Base-by-base conservation (phyloP, 768 basidiomycete species). In the Postia placenta region DNA sequence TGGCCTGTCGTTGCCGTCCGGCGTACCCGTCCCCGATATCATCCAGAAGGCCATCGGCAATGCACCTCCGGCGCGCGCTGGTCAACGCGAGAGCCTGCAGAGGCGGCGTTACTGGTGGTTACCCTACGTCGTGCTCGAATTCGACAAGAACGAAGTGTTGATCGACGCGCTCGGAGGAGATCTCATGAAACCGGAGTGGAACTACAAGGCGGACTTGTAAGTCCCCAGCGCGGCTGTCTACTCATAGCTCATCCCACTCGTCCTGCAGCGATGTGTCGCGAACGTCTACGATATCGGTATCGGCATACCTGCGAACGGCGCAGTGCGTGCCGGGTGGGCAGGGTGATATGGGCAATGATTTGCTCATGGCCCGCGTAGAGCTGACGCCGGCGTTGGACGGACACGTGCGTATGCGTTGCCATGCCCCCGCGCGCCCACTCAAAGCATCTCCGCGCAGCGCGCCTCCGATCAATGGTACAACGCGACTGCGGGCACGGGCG, bases 151-250 rank as follows among this genome's bases (percentile, higher is more conserved):
- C 68, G 94, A 98, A 67, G 84, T 98, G 58, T 71, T 99, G 56
- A 85, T 98, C 49, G 95, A 98, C 71, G 93, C 94, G 11, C 77
- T 97, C 60, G 93, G 90, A 7, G 96, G 95, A n/a, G 92, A 97
- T 66, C 78, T 98, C 43, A 61, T 79, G 11, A 83, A 76, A 57
- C 96, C 96, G 2, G 78, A 90, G 43, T 99, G 96, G 95, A 92
- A 94, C 70, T 97, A 94, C 62, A 81, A 87, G 33, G 90, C 96
- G 25, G 83, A 92, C 53, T 99, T 98, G 92, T 96, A 65, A 62
- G 90, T 79, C 41, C 46, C 40, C 19, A 25, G 45, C n/a, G n/a
- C n/a, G n/a, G n/a, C n/a, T n/a, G n/a, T n/a, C n/a, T n/a, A n/a
- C n/a, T n/a, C n/a, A n/a, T n/a, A n/a, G n/a, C n/a, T n/a, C n/a